Evolutionary conservation across 176 grass and related monocot genomes (phyloP).

Genomic region (Typha latifolia): DNA sequence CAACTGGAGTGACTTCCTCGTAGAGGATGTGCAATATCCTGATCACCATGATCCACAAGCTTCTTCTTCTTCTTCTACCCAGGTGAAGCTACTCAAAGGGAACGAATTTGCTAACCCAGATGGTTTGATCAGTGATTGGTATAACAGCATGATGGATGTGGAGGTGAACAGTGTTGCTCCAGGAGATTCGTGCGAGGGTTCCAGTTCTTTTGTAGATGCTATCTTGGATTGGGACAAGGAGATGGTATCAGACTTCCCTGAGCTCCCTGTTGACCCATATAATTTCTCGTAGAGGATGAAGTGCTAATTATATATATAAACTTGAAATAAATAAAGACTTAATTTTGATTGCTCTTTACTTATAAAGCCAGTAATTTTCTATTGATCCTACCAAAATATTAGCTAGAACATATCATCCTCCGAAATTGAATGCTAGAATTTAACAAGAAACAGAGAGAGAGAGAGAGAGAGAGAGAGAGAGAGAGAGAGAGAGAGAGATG

Average conservation of each 20-base stretch:
- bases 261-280: constrained; percentile 36
- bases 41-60: neutral
- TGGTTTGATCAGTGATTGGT: neutral
- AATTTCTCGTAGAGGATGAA: constrained; percentile 17
- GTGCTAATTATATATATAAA: neutral
- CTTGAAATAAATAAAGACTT: too few species aligned
- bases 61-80: neutral
- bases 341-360: too few species aligned
- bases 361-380: too few species aligned
- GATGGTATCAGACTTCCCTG: constrained; percentile 43
- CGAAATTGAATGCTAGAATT: too few species aligned
- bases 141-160: neutral
- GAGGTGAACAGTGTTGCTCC: neutral
- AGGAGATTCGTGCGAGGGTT: constrained; percentile 27
- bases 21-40: neutral
- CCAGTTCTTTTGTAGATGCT: constrained; percentile 67
- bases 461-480: too few species aligned
- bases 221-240: constrained; percentile 83
- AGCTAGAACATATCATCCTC: too few species aligned
- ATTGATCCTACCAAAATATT: too few species aligned
- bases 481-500: too few species aligned
- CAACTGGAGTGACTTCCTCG: constrained; percentile 18
- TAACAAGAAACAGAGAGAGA: too few species aligned
- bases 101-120: neutral
- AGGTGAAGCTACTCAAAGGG: constrained; percentile 1